Conservation (phyloP, 2,329 filamentous ascomycete species). For the Aspergillus bombycis region DNA sequence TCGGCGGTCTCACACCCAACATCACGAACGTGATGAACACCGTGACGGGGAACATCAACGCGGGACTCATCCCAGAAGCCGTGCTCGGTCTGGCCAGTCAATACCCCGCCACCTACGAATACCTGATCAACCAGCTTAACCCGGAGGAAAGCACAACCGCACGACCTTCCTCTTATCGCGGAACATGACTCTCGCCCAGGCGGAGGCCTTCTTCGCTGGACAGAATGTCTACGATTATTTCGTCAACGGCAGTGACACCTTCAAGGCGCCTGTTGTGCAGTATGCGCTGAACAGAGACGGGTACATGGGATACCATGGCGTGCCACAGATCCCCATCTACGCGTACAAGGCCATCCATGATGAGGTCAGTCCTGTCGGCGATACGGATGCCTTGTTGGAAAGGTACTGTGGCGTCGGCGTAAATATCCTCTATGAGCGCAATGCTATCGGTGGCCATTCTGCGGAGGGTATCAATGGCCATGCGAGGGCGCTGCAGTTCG, state of each 20-base stretch:
- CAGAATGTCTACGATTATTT: constrained; percentile 21
- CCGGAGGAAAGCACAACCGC: constrained; percentile 12
- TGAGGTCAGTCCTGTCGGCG: constrained; percentile 30
- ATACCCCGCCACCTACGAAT: constrained; percentile 22
- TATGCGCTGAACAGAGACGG: constrained; percentile 16
- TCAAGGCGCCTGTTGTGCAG: constrained; percentile 10
- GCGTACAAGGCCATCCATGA: constrained; percentile 37
- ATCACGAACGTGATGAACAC: constrained; percentile 25
- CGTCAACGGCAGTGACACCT: constrained; percentile 12
- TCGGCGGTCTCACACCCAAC: constrained; percentile 36
- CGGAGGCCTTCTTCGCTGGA: background rate
- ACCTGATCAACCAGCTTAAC: constrained; percentile 10
- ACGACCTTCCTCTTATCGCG: constrained; percentile 11
- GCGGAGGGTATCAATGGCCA: constrained; percentile 18
- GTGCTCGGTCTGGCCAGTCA: constrained; percentile 24
- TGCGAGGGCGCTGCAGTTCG: background rate
- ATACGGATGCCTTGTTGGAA: constrained; percentile 31
- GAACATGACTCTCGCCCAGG: constrained; percentile 8
- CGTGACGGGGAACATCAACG: constrained; percentile 27
- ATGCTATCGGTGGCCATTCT: constrained; percentile 30
- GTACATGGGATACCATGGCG: constrained; percentile 19
- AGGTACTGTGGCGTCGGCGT: constrained; percentile 19
- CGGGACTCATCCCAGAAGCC: constrained; percentile 27
- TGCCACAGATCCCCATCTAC: constrained; percentile 19
- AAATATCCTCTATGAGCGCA: constrained; percentile 29